Base-by-base conservation (phyloP, 2,329 filamentous ascomycete species). In the Arthrinium puccinioides region DNA sequence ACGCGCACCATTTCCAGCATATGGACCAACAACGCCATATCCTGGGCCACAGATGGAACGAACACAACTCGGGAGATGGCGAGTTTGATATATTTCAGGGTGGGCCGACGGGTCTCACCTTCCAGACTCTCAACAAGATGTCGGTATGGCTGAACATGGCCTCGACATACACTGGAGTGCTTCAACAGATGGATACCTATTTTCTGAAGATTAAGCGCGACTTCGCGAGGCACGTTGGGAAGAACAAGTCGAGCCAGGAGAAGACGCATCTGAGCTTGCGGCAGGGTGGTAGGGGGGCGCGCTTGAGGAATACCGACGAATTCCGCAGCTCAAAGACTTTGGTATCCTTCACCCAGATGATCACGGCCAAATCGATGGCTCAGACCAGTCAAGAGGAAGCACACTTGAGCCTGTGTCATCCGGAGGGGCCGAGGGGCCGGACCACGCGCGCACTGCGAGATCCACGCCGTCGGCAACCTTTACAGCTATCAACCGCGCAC, bases 1-100 rank as follows among this genome's bases (percentile, higher is more conserved):
- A 86, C 52, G 76, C 75, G 9, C 66, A 69, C 30, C 74, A 79
- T 49, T 87, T 86, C 39, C 78, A 79, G 0, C 70, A 74, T 40
- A 84, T 87, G 77, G 82, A 87, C 47, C 64, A 63, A 1, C 60
- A 72, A 9, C 59, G 64, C 4, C 71, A 74, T 50, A 72, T 84
- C 61, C 52, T 63, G 6, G 49, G 48, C 29, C 44, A 61, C 3
- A 61, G 67, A 15, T 64, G 57, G 27, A 54, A 62, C 19, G 42
- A 50, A 23, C 39, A 37, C 6, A 43, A 42, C 1, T 49, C 53
- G 26, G 37, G 44, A 4, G 48, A 46, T 7, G 31, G 44, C 13
- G 33, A 38, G 6, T 2, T 36, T 4, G 56, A 60, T 20, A 46
- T 60, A n/a, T 57, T 57, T 8, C 58, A 53, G 25, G 53, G 51